A percentile compares a stretch with the other conserved stretches of the same genome.
Conservation (phyloP, 257 asterid species). For the Solanum boliviense region DNA sequence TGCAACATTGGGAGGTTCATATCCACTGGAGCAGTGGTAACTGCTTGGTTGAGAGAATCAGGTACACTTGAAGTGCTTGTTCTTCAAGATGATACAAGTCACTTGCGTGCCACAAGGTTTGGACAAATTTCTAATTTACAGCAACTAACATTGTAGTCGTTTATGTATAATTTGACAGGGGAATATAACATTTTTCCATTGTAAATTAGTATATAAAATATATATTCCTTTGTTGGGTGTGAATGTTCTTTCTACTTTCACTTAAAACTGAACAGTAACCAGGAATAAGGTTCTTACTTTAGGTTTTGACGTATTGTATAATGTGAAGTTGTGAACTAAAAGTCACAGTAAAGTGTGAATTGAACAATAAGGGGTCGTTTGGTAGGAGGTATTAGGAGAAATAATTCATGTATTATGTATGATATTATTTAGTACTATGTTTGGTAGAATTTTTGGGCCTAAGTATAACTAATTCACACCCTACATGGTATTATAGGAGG, state of each 20-base stretch:
- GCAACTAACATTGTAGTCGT: slow-evolving; percentile 33
- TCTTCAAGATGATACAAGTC: slow-evolving; percentile 57
- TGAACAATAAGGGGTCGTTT: too few relatives aligned
- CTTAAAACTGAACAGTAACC: background rate
- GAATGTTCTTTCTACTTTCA: background rate
- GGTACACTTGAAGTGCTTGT: slow-evolving; percentile 68
- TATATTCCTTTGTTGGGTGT: background rate
- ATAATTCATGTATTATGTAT: too few relatives aligned
- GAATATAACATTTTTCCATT: background rate
- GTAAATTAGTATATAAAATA: background rate
- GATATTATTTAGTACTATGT: too few relatives aligned
- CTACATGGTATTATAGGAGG: too few relatives aligned
- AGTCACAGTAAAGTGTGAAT: background rate
- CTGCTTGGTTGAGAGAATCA: slow-evolving; percentile 83
- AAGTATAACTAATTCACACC: too few relatives aligned
- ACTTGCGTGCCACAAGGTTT: slow-evolving; percentile 14
- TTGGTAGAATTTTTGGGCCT: too few relatives aligned
- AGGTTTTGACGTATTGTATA: too few relatives aligned
- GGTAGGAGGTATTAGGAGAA: too few relatives aligned
- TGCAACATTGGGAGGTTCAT: slow-evolving; percentile 78
- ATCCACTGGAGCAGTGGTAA: slow-evolving; percentile 64
- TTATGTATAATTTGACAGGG: background rate
- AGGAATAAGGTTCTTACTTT: too few relatives aligned
- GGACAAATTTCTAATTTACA: slow-evolving; percentile 29
- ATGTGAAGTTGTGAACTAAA: too few relatives aligned